Evolutionary conservation across 129 eudicot species (phyloP).

Genomic region (Daucus carota): DNA sequence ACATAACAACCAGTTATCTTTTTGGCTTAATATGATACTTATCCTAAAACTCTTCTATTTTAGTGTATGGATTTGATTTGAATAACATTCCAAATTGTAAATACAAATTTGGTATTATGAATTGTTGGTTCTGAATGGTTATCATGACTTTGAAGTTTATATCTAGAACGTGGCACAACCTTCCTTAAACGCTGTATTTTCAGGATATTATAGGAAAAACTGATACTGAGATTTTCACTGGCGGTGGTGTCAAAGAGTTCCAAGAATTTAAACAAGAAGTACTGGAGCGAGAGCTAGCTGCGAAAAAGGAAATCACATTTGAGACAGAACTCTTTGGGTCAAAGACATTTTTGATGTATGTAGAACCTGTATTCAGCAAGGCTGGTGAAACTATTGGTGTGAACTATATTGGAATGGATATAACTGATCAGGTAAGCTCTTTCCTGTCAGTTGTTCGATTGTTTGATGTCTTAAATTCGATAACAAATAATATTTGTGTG

Average conservation of each 20-base stretch:
- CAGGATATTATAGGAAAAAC: constrained; percentile 92
- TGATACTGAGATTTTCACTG: constrained; percentile 70
- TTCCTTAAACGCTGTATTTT: constrained; percentile 27
- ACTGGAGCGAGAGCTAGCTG: constrained; percentile 65
- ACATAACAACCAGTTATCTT: background rate
- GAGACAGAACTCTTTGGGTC: constrained; percentile 80
- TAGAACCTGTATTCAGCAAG: constrained; percentile 85
- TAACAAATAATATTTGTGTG: background rate
- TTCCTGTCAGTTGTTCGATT: background rate
- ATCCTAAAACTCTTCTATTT: too few relatives aligned
- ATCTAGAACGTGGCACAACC: constrained; percentile 3
- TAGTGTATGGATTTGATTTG: background rate
- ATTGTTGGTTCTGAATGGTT: background rate
- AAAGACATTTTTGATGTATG: constrained; percentile 74
- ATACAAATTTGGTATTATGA: background rate
- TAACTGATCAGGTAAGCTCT: constrained; percentile 78
- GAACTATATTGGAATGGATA: constrained; percentile 92
- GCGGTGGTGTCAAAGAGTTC: constrained; percentile 85
- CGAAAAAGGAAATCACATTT: constrained; percentile 80
- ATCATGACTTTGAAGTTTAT: background rate
- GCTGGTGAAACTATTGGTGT: constrained; percentile 79
- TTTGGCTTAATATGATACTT: background rate
- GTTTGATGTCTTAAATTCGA: background rate
- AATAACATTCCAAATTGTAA: background rate
- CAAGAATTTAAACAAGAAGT: constrained; percentile 92